A percentile compares a stretch with the other conserved stretches of the same genome.
Evolutionary conservation across 2,329 filamentous ascomycete species (phyloP).

Genomic region (Aspergillus chevalieri): DNA sequence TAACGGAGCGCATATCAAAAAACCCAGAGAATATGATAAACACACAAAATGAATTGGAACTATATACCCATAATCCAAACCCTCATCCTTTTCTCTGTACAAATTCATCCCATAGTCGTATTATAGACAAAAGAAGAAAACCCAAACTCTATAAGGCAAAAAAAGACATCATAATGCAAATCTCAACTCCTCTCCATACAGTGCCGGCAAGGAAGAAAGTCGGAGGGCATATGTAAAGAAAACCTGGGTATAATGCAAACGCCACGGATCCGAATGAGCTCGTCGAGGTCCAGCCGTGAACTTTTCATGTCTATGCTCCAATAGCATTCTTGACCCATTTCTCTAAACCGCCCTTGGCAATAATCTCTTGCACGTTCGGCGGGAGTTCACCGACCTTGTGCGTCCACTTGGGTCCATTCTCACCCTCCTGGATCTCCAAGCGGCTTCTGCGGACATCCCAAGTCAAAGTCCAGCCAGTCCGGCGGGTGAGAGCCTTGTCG

Average conservation of each 20-base stretch:
- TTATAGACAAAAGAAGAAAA: not conserved
- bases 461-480: slow-evolving; percentile 75
- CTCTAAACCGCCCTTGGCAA: slow-evolving; percentile 70
- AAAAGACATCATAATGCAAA: not conserved
- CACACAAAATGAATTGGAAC: too few relatives aligned
- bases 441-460: slow-evolving; percentile 73
- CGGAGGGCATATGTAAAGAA: not conserved
- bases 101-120: not conserved
- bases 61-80: not conserved
- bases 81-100: not conserved
- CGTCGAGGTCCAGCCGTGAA: not conserved
- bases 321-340: slow-evolving; percentile 75
- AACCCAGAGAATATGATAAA: too few relatives aligned
- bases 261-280: not conserved
- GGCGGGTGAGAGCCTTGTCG: slow-evolving; percentile 50
- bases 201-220: not conserved
- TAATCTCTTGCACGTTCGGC: slow-evolving; percentile 80
- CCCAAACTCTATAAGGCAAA: not conserved
- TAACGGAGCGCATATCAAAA: too few relatives aligned
- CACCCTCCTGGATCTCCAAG: slow-evolving; percentile 65
- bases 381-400: slow-evolving; percentile 78
- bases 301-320: slow-evolving; percentile 8
- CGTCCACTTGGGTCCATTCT: slow-evolving; percentile 62
- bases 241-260: slow-evolving; percentile 1
- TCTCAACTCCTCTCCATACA: not conserved